Base-by-base conservation (phyloP, 768 basidiomycete species). In the Leccinum imitatum region DNA sequence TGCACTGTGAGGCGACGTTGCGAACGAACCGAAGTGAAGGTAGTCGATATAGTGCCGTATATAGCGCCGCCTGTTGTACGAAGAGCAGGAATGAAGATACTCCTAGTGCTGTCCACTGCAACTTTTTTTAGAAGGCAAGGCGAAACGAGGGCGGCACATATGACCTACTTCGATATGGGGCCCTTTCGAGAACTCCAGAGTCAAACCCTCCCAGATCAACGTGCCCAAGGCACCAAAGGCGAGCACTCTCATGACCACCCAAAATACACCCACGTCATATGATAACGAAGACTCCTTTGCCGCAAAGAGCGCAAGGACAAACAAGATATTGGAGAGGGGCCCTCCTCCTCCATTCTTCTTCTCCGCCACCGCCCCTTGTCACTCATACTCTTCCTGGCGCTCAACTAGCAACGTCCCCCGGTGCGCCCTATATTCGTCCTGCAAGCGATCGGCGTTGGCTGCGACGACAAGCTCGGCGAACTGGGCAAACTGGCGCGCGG, bases 241-340 rank as follows among this genome's bases (percentile, higher is more conserved):
- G 55, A 92, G 76, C 53, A 90, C 80, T 62, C 89, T 78, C 76
- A 91, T 86, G 35, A 88, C 78, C 14, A 90, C 78, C 91, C 90
- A 92, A 67, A 91, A 87, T 9, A 88, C 82, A 7, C 87, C 86
- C 21, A 87, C 82, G 70, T 90, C 86, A 41, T 81, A 80, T 17
- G 83, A 77, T 51, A 92, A 73, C 7, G 91, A 73, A 77, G 84
- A 83, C 65, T 86, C 87, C 74, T 89, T 90, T 53, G 83, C 79
- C 6, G 84, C 80, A 71, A 85, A 82, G 37, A 88, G 73, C 5
- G 86, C 79, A 19, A 86, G 72, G 35, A 87, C 87, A 59, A 87
- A 84, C 52, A 90, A 73, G 21, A 83, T 72, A 74, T 90, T 87
- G 0, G 85, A 84, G 44, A 87, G 67, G 58, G 27, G 27, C 27